phyloP scores from a whole-genome alignment of 768 basidiomycete species.

The Boletus bicolor region DNA sequence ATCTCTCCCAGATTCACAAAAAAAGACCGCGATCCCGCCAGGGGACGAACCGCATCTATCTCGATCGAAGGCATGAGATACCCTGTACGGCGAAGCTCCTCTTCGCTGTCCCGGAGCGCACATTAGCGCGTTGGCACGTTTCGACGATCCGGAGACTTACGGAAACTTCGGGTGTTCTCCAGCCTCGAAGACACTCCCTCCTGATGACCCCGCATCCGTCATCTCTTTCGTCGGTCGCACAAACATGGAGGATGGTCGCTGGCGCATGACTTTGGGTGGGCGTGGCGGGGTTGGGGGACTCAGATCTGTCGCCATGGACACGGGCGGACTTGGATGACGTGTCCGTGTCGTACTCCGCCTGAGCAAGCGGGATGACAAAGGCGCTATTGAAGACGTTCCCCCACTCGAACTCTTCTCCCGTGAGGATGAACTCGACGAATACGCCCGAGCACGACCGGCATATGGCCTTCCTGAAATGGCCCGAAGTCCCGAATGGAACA shows the following conservation, averaged over 20 bases:
- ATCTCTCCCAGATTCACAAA: slow-evolving; percentile 38
- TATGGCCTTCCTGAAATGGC: slow-evolving; percentile 24
- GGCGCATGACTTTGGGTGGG: not conserved
- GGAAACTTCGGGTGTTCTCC: not conserved
- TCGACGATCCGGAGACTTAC: slow-evolving; percentile 13
- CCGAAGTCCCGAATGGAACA: slow-evolving; percentile 36
- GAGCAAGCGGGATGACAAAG: slow-evolving; percentile 12
- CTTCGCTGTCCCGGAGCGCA: slow-evolving; percentile 4
- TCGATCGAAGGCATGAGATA: slow-evolving; percentile 5
- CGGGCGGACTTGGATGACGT: not conserved
- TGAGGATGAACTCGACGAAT: slow-evolving; percentile 9
- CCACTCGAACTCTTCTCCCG: not conserved
- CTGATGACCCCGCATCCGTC: slow-evolving; percentile 4
- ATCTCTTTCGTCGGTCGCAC: slow-evolving; percentile 11
- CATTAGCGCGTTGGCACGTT: not conserved
- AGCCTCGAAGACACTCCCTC: not conserved
- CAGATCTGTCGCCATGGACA: slow-evolving; percentile 3
- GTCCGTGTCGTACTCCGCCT: slow-evolving; percentile 2
- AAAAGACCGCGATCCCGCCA: slow-evolving; percentile 42
- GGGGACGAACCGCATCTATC: slow-evolving; percentile 42
- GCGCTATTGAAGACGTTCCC: not conserved
- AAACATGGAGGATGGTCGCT: slow-evolving; percentile 18
- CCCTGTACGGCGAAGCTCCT: not conserved
- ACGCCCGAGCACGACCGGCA: slow-evolving; percentile 1
- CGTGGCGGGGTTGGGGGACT: not conserved